Percentiles rank a stretch among this genome's conserved stretches.
phyloP scores from a whole-genome alignment of 2,329 filamentous ascomycete species.

The Talaromyces amestolkiae region DNA sequence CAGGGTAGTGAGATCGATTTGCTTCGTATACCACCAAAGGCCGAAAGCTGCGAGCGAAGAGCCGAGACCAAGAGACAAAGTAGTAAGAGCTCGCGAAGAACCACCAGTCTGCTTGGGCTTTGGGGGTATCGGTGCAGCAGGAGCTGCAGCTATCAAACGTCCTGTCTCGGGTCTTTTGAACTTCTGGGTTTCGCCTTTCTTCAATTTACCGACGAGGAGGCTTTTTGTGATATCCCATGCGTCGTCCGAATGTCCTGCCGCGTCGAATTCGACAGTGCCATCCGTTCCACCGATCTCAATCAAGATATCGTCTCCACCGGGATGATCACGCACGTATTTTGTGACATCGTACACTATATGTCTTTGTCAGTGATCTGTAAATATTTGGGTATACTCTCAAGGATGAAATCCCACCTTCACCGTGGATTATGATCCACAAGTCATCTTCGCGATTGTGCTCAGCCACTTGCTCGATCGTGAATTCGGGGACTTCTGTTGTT shows the following conservation, averaged over 20 bases:
- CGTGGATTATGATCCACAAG: slow-evolving; percentile 57
- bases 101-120: neutral
- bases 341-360: slow-evolving; percentile 58
- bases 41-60: neutral
- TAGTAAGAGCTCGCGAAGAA: neutral
- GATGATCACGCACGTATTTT: slow-evolving; percentile 59
- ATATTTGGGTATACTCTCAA: neutral
- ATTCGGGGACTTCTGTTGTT: neutral
- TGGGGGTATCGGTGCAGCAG: neutral
- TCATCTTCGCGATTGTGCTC: slow-evolving; percentile 51
- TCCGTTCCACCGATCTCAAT: slow-evolving; percentile 43
- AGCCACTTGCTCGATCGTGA: slow-evolving; percentile 40
- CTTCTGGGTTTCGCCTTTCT: slow-evolving; percentile 22
- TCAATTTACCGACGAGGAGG: slow-evolving; percentile 33
- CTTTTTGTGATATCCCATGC: slow-evolving; percentile 42
- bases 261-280: slow-evolving; percentile 44
- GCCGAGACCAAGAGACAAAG: neutral
- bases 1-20: neutral
- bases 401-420: slow-evolving; percentile 43
- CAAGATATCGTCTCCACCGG: slow-evolving; percentile 45
- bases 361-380: neutral
- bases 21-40: neutral
- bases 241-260: slow-evolving; percentile 48
- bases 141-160: neutral
- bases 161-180: slow-evolving; percentile 4